Evolutionary conservation across 2,329 filamentous ascomycete species (phyloP), one percentile per base, ranked within the genome.

Genomic region (Ilyonectria robusta): DNA sequence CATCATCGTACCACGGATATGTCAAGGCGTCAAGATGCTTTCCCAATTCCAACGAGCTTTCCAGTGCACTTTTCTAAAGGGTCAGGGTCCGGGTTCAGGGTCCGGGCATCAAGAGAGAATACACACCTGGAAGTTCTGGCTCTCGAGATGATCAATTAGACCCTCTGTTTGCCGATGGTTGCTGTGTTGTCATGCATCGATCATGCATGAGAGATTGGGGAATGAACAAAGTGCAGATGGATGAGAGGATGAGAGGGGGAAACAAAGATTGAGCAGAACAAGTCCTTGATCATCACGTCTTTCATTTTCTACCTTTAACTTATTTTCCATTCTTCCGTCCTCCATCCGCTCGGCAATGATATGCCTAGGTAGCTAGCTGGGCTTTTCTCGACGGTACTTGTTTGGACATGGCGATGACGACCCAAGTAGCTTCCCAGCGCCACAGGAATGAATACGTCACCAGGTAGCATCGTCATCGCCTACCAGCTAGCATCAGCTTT

Each of bases 391-490:
- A 48, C 23, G 21, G 29, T 23, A 48, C 46, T 26, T 48, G 46
- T 48, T 48, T 21, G 15, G 23, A 9, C 31, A 11, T 33, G 46
- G 21, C 46, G 19, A 48, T 48, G 46, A 48, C 46, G 46, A 29
- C 46, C 46, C 26, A 15, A 48, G 44, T 57, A 59, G 57, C 37
- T 55, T 66, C 48, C 51, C 68, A 62, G 68, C 72, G 71, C 71
- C 71, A 74, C 72, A 56, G 37, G 29, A 54, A 6, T 26, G 57
- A 59, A 66, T 75, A 75, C 72, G 72, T 74, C 72, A 75, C 72
- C 72, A 51, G 58, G 53, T 57, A 59, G 19, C 69, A 48, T 60
- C 72, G 73, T 75, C 72, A 75, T 75, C 71, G 54, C 57, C 47
- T 57, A 50, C 26, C 5, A 26, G 26, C 26, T 26, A 26, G 26